phyloP scores from a whole-genome alignment of 306 rosid genomes.

The Lablab purpureus region DNA sequence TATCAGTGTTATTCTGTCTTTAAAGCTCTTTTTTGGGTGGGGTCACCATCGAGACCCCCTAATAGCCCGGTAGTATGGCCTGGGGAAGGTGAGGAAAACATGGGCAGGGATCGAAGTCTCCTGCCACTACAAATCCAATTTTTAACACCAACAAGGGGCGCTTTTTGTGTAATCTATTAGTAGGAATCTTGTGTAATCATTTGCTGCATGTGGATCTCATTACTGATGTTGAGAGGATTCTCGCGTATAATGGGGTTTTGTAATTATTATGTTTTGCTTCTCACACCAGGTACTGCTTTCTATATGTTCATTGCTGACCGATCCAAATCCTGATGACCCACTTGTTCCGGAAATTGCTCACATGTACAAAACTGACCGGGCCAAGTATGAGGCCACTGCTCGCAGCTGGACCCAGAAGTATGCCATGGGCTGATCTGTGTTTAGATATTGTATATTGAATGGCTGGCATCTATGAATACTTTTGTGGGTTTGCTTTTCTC shows the following conservation, averaged over 20 bases:
- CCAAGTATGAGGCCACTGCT: conserved; percentile 77
- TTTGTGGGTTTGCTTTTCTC: conserved; percentile 46
- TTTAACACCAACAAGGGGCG: background rate
- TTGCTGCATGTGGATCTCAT: conserved; percentile 3
- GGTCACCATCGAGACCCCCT: background rate
- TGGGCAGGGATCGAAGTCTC: background rate
- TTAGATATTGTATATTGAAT: conserved; percentile 40
- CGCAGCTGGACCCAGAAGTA: conserved; percentile 89
- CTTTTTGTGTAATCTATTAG: background rate
- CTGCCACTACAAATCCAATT: background rate
- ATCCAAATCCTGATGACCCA: conserved; percentile 86
- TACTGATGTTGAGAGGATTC: background rate
- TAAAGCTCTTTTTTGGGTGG: background rate
- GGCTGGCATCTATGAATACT: conserved; percentile 36
- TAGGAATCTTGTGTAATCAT: background rate
- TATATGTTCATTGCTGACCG: conserved; percentile 81
- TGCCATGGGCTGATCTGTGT: conserved; percentile 67
- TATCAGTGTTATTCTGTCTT: background rate
- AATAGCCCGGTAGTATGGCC: background rate
- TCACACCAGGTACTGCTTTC: conserved; percentile 71
- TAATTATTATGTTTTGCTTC: conserved; percentile 36
- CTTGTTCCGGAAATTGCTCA: conserved; percentile 84
- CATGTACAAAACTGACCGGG: conserved; percentile 75
- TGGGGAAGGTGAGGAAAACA: too few species aligned
- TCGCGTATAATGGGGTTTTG: background rate